Percentiles rank a stretch among this genome's conserved stretches.
Conservation (phyloP, 2,329 filamentous ascomycete species). For the Colletotrichum sublineola region DNA sequence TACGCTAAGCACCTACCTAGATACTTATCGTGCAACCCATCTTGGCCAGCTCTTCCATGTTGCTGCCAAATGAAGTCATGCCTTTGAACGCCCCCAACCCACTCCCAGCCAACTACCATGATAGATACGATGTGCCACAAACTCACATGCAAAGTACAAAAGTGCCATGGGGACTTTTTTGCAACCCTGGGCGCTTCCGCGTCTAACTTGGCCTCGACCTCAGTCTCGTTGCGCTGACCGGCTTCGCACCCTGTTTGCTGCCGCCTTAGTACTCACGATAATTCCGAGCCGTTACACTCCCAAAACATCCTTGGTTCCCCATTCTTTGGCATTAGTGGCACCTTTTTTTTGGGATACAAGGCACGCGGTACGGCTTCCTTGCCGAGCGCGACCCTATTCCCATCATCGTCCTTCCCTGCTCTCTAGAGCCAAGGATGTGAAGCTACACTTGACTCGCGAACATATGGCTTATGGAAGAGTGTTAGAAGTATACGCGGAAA, state of each 20-base stretch:
- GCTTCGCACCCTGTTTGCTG: neutral
- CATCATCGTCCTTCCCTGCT: neutral
- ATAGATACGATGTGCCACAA: neutral
- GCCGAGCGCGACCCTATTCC: too few relatives aligned
- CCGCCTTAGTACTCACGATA: neutral
- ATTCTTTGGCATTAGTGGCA: neutral
- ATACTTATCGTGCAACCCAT: neutral
- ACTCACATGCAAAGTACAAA: slow-evolving; percentile 10
- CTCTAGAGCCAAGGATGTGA: neutral
- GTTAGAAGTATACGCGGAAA: neutral
- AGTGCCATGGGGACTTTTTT: slow-evolving; percentile 16
- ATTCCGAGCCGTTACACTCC: neutral
- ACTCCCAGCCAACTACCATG: neutral
- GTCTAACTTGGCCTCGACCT: neutral
- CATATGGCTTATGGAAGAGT: neutral
- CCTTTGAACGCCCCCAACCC: neutral
- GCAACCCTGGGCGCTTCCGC: slow-evolving; percentile 22
- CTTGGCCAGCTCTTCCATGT: neutral
- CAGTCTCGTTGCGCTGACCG: neutral
- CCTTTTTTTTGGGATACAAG: neutral
- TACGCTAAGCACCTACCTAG: too few relatives aligned
- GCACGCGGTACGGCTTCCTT: neutral
- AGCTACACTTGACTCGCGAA: neutral
- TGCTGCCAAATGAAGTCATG: neutral
- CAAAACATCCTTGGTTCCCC: neutral